phyloP scores from a whole-genome alignment of 179 eudicot species.

The Monotropa hypopitys region DNA sequence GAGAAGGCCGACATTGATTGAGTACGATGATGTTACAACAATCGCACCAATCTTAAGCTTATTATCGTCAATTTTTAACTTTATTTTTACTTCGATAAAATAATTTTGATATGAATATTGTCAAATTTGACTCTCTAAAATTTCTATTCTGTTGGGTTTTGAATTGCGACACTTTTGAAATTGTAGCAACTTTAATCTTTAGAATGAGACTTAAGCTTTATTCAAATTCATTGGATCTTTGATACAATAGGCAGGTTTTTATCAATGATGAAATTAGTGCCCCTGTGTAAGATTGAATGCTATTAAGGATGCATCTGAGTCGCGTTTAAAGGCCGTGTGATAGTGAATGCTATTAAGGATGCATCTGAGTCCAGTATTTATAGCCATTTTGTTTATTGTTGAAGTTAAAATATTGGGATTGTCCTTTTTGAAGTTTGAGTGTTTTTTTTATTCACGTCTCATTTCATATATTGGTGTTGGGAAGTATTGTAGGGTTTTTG shows the following conservation, averaged over 20 bases:
- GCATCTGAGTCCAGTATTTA: neutral
- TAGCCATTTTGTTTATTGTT: neutral
- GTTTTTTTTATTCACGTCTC: neutral
- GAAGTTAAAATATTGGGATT: neutral
- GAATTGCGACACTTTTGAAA: neutral
- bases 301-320: neutral
- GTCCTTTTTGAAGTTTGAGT: neutral
- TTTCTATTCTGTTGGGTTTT: too few relatives aligned
- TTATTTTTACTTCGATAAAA: too few relatives aligned
- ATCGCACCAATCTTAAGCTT: too few relatives aligned
- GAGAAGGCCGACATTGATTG: too few relatives aligned
- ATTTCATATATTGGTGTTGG: conserved; percentile 13
- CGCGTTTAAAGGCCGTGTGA: neutral
- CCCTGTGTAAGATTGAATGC: neutral
- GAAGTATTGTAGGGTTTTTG: conserved; percentile 18
- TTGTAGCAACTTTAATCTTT: neutral
- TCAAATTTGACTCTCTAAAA: too few relatives aligned
- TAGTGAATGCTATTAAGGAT: neutral
- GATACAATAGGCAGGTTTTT: neutral
- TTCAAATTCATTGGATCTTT: neutral
- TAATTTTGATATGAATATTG: too few relatives aligned
- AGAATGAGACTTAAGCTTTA: neutral
- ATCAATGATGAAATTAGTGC: neutral
- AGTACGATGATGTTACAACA: too few relatives aligned
- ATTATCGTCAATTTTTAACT: too few relatives aligned